phyloP scores from a whole-genome alignment of 495 filamentous ascomycete species.

The Aspergillus indologenus region DNA sequence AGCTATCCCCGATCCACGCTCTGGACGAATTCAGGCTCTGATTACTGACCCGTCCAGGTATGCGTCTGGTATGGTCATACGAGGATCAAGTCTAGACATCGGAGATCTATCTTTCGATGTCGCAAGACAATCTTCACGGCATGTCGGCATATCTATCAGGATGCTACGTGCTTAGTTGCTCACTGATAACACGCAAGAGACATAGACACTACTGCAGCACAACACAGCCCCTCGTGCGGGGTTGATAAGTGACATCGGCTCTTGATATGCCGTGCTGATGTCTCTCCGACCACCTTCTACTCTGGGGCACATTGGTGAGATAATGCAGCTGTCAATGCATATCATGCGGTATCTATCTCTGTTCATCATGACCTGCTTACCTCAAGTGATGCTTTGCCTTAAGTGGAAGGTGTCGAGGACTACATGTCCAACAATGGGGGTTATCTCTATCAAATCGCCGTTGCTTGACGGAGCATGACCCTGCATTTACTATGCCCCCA shows the following conservation, averaged over 20 bases:
- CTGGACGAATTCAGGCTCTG: too few species aligned
- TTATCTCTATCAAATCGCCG: not conserved
- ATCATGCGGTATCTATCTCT: constrained; percentile 1
- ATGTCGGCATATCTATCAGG: not conserved
- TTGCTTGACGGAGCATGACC: not conserved
- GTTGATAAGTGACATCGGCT: constrained; percentile 5
- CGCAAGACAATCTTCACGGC: too few species aligned
- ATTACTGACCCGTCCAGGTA: too few species aligned
- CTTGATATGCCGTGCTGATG: not conserved
- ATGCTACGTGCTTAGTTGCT: not conserved
- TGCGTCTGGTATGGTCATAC: too few species aligned
- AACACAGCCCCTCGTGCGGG: not conserved
- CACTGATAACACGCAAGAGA: not conserved
- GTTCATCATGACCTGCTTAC: not conserved
- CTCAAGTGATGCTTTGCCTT: too few species aligned
- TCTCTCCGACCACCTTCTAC: not conserved
- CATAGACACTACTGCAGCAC: not conserved
- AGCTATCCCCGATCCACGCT: too few species aligned
- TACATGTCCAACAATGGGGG: constrained; percentile 5
- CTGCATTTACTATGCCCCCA: not conserved
- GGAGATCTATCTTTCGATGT: too few species aligned
- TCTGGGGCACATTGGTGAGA: not conserved
- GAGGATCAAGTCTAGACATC: too few species aligned
- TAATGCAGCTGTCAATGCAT: not conserved
- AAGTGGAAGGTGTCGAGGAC: not conserved